Percentiles rank a stretch among this genome's conserved stretches.
phyloP scores from a whole-genome alignment of 306 rosid species.

The Pyrus communis region DNA sequence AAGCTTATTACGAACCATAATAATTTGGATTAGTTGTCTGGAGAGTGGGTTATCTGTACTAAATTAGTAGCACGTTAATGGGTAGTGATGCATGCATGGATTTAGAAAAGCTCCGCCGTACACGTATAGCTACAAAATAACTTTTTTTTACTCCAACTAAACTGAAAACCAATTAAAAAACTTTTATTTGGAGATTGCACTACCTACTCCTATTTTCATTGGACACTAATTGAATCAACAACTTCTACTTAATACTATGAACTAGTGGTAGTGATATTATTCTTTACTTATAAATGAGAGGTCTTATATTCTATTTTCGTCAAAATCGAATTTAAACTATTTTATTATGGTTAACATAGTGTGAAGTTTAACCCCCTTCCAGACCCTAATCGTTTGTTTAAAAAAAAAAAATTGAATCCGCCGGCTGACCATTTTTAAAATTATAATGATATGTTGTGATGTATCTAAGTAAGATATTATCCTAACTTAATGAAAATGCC shows the following conservation, averaged over 20 bases:
- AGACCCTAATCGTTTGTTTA: too few relatives aligned
- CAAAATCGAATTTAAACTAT: too few relatives aligned
- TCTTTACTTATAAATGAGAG: too few relatives aligned
- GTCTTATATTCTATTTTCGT: too few relatives aligned
- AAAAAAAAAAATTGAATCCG: too few relatives aligned
- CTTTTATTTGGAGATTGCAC: neutral
- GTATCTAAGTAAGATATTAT: neutral
- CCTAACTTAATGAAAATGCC: neutral
- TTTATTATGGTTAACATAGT: too few relatives aligned
- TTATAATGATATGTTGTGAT: neutral
- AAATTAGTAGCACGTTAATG: neutral
- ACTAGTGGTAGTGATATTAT: accelerated
- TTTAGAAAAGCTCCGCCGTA: neutral
- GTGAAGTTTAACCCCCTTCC: too few relatives aligned
- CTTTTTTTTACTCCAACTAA: neutral
- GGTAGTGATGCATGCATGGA: constrained; percentile 8
- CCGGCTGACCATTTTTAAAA: too few relatives aligned
- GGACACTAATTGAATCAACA: neutral
- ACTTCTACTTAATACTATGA: too few relatives aligned
- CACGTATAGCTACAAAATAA: neutral
- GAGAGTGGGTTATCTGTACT: too few relatives aligned
- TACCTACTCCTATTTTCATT: neutral
- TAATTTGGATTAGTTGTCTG: neutral
- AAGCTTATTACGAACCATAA: neutral
- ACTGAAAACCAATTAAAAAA: neutral